Evolutionary conservation across 768 basidiomycete genomes (phyloP).

Genomic region (Gymnopilus dilepis): DNA sequence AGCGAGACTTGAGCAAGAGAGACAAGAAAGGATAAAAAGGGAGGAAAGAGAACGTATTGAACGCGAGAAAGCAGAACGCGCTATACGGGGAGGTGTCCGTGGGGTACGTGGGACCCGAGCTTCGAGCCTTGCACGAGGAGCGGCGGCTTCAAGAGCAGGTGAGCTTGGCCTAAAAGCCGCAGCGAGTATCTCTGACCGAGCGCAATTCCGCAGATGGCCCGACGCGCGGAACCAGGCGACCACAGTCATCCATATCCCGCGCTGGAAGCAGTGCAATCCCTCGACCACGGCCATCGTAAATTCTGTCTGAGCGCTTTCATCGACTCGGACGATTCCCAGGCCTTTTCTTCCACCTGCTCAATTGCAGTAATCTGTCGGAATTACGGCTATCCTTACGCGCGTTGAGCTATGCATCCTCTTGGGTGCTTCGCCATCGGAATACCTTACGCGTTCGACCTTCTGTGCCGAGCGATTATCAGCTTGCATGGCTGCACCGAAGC

Average conservation of each 20-base stretch:
- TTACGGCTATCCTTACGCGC: not conserved
- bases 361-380: not conserved
- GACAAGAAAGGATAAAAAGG: slow-evolving; percentile 48
- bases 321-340: not conserved
- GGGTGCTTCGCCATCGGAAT: no score
- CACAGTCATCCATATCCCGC: slow-evolving; percentile 17
- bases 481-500: no score
- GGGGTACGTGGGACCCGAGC: slow-evolving; percentile 78
- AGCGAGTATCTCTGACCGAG: not conserved
- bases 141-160: slow-evolving; percentile 40
- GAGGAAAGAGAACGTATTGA: slow-evolving; percentile 47
- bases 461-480: no score
- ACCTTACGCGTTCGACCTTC: no score
- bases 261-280: slow-evolving; percentile 15
- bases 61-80: slow-evolving; percentile 50
- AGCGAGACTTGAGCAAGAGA: slow-evolving; percentile 52
- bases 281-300: slow-evolving; percentile 12
- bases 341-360: not conserved
- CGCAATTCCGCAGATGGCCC: slow-evolving; percentile 10
- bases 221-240: slow-evolving; percentile 24
- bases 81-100: slow-evolving; percentile 60
- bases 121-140: slow-evolving; percentile 57
- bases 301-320: not conserved
- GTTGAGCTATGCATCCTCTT: no score
- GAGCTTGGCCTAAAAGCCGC: slow-evolving; percentile 6